Evolutionary conservation across 1,284 basidiomycete genomes (phyloP), one percentile per base, ranked within the genome.

Genomic region (Rhizoctonia solani): DNA sequence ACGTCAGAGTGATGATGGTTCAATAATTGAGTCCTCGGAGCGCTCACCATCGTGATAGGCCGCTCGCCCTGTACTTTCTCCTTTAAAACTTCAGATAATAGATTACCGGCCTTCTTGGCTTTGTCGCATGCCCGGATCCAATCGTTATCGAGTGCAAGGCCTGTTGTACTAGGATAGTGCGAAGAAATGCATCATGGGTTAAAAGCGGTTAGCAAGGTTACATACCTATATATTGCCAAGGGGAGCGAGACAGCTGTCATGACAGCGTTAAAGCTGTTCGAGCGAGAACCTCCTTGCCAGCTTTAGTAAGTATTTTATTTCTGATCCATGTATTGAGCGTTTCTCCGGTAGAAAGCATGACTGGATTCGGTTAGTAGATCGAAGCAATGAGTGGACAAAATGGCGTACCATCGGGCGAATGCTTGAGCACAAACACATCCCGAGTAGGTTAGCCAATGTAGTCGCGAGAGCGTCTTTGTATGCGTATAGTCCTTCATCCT

Each of bases 1-100:
- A n/a, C n/a, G n/a, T n/a, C n/a, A 16, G 19, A 32, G 49, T 19
- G 34, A 47, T 25, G 19, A 16, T 4, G n/a, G 42, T 53, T 52
- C 14, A 13, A 32, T 9, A 27, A 25, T n/a, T 27, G 39, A 9
- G 23, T 11, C n/a, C 21, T 14, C 19, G 19, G 42, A 21, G 8
- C 1, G 72, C 77, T 34, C 32, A 79, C 78, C 30, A 85, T 73
- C 0, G 80, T 73, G 1, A 81, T 80, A 0, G 83, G 83, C 0
- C 83, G 76, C 70, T 81, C 79, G 5, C 83, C 83, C 71, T 84
- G 83, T 0, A 83, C 79, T 27, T 79, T 75, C 68, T 82, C 80
- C 44, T 80, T 76, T 21, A 85, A 75, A 5, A 83, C 81, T 56
- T 83, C 81, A 5, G 83, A 82, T 0, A 85, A 76, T 8, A 85